phyloP scores from a whole-genome alignment of 2,329 filamentous ascomycete genomes.

The Nothophaeocryptopus gaeumannii region DNA sequence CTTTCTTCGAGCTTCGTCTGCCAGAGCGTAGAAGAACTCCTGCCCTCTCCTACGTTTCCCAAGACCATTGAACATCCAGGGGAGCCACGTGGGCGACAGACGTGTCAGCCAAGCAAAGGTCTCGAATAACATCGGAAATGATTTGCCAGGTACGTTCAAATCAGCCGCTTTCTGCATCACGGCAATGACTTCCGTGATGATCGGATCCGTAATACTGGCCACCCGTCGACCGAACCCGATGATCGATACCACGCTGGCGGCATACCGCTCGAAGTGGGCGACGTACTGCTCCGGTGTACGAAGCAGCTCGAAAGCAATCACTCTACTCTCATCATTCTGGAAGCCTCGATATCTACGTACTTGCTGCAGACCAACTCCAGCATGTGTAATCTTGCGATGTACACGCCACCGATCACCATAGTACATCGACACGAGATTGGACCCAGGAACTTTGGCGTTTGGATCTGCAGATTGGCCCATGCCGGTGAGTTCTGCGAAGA shows the following conservation, averaged over 20 bases:
- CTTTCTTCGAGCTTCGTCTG: conserved; percentile 46
- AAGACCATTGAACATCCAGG: conserved; percentile 48
- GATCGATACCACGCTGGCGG: conserved; percentile 54
- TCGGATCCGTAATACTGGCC: conserved; percentile 52
- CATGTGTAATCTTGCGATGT: conserved; percentile 52
- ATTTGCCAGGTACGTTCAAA: conserved; percentile 44
- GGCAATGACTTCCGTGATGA: conserved; percentile 59
- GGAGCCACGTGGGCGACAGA: conserved; percentile 50
- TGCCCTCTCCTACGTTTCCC: conserved; percentile 46
- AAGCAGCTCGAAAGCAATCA: conserved; percentile 54
- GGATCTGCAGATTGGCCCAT: conserved; percentile 20
- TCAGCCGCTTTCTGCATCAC: conserved; percentile 58
- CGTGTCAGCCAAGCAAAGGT: conserved; percentile 55
- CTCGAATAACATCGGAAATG: conserved; percentile 56
- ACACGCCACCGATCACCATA: conserved; percentile 40
- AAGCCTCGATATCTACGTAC: conserved; percentile 54
- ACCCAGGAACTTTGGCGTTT: conserved; percentile 16
- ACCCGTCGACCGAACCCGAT: conserved; percentile 58
- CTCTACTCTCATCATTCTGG: conserved; percentile 58
- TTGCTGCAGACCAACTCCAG: conserved; percentile 54
- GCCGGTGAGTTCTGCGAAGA: conserved; percentile 36
- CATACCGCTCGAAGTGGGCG: conserved; percentile 54
- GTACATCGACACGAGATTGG: conserved; percentile 45
- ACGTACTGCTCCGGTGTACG: conserved; percentile 48
- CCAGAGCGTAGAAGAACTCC: conserved; percentile 54